Evolutionary conservation across 306 rosid species (phyloP).

Genomic region (Quercus engelmannii): DNA sequence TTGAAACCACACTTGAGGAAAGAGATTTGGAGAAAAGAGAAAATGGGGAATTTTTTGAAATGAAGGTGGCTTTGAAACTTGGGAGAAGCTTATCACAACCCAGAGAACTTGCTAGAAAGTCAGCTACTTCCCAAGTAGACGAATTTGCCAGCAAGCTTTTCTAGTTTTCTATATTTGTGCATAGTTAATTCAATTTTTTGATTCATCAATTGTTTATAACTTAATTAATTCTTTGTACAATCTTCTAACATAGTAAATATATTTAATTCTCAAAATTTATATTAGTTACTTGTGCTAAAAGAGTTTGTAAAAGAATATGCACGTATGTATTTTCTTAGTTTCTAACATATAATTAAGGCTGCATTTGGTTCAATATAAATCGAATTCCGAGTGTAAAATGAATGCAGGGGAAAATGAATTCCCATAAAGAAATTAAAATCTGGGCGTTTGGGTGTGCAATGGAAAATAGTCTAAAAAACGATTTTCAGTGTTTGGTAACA

Average conservation of each 20-base stretch:
- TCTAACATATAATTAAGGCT: too few species aligned
- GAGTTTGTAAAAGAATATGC: too few species aligned
- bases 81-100: conserved; percentile 66
- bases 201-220: not conserved
- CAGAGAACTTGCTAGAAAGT: conserved; percentile 46
- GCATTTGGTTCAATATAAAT: too few species aligned
- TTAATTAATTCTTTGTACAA: not conserved
- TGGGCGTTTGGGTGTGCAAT: too few species aligned
- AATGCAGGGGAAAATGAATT: too few species aligned
- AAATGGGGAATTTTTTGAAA: conserved; percentile 50
- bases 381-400: too few species aligned
- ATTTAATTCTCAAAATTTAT: not conserved
- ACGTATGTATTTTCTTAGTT: too few species aligned
- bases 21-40: conserved; percentile 53
- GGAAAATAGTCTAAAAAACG: too few species aligned
- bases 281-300: too few species aligned
- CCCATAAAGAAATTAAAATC: too few species aligned
- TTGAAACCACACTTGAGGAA: conserved; percentile 47
- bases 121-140: conserved; percentile 32
- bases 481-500: too few species aligned
- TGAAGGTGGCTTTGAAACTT: conserved; percentile 57
- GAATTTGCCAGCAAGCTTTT: conserved; percentile 73
- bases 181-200: not conserved
- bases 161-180: not conserved
- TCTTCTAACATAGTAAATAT: not conserved